These are phyloP conservation scores for Mycena rebaudengoi DNA, from an alignment of 768 basidiomycete species.

Conservation along the genomic window DNA sequence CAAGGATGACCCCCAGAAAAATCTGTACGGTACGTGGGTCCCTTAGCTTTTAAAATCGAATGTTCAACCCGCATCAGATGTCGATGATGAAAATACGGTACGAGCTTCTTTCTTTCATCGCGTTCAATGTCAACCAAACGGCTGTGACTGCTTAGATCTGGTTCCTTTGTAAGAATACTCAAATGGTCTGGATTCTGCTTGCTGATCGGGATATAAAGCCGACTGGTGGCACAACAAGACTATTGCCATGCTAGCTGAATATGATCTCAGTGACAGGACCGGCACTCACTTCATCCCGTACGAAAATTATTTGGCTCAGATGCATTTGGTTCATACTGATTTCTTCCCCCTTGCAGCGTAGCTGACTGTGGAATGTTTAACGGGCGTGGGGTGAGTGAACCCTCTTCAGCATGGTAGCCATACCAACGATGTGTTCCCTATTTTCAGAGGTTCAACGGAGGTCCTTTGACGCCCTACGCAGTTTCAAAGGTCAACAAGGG, in stretches of 20 bases:
- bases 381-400: slow-evolving; percentile 1
- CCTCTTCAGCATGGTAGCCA: neutral
- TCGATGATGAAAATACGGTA: slow-evolving; percentile 41
- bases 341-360: too few relatives aligned
- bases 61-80: neutral
- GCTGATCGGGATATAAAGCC: slow-evolving; percentile 38
- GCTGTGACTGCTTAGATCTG: slow-evolving; percentile 39
- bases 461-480: slow-evolving; percentile 39
- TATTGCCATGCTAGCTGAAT: neutral
- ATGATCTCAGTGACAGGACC: slow-evolving; percentile 9
- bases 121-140: too few relatives aligned
- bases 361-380: neutral
- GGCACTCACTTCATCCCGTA: slow-evolving; percentile 1
- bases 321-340: too few relatives aligned
- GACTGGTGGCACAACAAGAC: slow-evolving; percentile 35
- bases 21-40: neutral
- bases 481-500: slow-evolving; percentile 39
- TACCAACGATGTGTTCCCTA: slow-evolving; percentile 46
- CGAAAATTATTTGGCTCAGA: slow-evolving; percentile 1
- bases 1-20: neutral
- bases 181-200: neutral
- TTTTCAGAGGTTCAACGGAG: slow-evolving; percentile 40
- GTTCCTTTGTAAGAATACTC: slow-evolving; percentile 36
- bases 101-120: neutral
- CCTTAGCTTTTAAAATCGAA: neutral